These are phyloP conservation scores for Suillus occidentalis DNA, from an alignment of 768 basidiomycete genomes.

Conservation along the genomic window DNA sequence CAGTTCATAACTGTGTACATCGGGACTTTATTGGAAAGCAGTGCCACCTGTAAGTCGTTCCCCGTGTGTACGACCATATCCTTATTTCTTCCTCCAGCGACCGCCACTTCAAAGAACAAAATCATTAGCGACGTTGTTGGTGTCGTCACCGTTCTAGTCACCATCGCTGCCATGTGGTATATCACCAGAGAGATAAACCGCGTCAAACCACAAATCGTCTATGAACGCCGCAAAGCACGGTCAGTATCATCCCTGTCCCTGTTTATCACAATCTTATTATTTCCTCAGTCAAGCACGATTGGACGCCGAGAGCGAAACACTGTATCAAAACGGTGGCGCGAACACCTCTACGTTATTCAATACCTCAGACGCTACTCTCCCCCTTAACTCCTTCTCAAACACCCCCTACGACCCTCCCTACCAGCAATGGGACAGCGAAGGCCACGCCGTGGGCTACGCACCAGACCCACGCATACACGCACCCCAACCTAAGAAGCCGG, in stretches of 20 bases:
- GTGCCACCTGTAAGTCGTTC: constrained; percentile 33
- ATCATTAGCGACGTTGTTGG: constrained; percentile 72
- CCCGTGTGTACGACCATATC: neutral
- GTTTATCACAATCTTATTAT: constrained; percentile 6
- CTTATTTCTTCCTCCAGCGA: constrained; percentile 13
- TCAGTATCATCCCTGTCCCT: constrained; percentile 26
- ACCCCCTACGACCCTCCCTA: constrained; percentile 32
- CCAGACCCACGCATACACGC: constrained; percentile 47
- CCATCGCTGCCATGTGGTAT: constrained; percentile 80
- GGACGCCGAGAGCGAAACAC: constrained; percentile 24
- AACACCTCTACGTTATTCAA: constrained; percentile 36
- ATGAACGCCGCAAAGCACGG: constrained; percentile 71
- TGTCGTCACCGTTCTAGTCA: constrained; percentile 67
- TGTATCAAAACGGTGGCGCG: constrained; percentile 31
- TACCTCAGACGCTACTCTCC: constrained; percentile 45
- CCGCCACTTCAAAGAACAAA: constrained; percentile 46
- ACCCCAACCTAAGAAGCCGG: constrained; percentile 45
- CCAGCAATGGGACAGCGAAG: constrained; percentile 54
- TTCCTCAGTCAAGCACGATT: constrained; percentile 54
- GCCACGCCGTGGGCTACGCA: constrained; percentile 49
- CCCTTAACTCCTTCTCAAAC: constrained; percentile 25
- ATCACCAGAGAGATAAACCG: constrained; percentile 71
- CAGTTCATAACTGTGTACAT: constrained; percentile 92
- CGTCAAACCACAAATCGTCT: constrained; percentile 66
- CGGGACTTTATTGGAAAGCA: constrained; percentile 68